phyloP scores from a whole-genome alignment of 2,329 filamentous ascomycete species.

The Phaeosphaeriaceae sp. region DNA sequence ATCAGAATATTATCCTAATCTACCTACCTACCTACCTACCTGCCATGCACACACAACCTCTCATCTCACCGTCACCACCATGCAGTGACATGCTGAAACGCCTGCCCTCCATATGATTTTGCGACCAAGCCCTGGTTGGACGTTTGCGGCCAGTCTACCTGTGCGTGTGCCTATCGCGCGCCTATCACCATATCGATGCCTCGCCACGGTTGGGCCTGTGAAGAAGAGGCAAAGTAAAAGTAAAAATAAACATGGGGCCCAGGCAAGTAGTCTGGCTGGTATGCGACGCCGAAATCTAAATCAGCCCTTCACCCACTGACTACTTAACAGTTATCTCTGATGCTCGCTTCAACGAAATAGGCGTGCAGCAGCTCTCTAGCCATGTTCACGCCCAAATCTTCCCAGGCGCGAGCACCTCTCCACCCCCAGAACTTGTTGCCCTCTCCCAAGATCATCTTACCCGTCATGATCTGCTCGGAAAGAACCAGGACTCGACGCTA shows the following conservation, averaged over 20 bases:
- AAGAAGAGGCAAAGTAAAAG: too few species aligned
- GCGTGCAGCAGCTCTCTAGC: constrained; percentile 89
- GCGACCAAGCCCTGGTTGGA: constrained; percentile 37
- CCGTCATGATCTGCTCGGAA: constrained; percentile 86
- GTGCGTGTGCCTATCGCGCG: constrained; percentile 17
- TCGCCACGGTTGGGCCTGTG: constrained; percentile 28
- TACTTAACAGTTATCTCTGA: constrained; percentile 50
- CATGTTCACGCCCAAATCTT: constrained; percentile 87
- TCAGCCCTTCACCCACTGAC: neutral
- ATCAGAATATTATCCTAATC: too few species aligned
- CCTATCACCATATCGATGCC: constrained; percentile 28
- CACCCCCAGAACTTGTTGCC: constrained; percentile 74
- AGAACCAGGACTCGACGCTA: constrained; percentile 75
- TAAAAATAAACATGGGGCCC: too few species aligned
- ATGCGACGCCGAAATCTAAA: constrained; percentile 3
- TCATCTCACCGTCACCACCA: constrained; percentile 14
- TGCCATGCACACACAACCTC: neutral
- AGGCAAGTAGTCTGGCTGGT: constrained; percentile 30
- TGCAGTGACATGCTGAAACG: constrained; percentile 29
- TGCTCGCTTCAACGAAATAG: constrained; percentile 87
- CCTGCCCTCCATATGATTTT: constrained; percentile 25
- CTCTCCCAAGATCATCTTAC: constrained; percentile 82
- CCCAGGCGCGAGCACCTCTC: constrained; percentile 58
- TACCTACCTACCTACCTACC: neutral
- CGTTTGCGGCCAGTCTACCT: constrained; percentile 22